Conservation (phyloP, 2,329 filamentous ascomycete genomes). For the Ascochyta pisi region DNA sequence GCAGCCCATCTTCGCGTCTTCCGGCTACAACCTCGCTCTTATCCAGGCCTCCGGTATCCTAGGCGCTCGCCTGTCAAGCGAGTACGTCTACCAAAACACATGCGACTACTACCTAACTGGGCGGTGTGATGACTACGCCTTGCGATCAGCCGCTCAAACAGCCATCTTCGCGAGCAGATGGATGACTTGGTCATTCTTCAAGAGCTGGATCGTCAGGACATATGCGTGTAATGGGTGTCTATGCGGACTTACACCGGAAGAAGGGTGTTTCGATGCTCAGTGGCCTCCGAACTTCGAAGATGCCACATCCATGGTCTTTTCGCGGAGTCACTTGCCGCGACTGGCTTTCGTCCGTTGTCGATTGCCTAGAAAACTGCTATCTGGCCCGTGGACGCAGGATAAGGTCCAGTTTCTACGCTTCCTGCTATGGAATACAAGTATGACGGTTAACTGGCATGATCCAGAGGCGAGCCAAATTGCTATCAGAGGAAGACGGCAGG, state of each 20-base stretch:
- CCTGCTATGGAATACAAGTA: conserved; percentile 39
- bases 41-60: conserved; percentile 50
- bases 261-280: conserved; percentile 38
- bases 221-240: conserved; percentile 36
- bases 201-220: conserved; percentile 26
- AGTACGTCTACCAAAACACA: conserved; percentile 31
- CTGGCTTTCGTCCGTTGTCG: conserved; percentile 40
- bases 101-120: conserved; percentile 36
- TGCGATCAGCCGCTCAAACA: conserved; percentile 31
- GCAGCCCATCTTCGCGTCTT: conserved; percentile 60
- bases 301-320: conserved; percentile 38
- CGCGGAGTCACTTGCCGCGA: conserved; percentile 34
- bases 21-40: conserved; percentile 52
- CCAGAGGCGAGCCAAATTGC: conserved; percentile 14
- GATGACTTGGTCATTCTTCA: conserved; percentile 47
- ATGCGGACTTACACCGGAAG: conserved; percentile 29
- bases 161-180: conserved; percentile 37
- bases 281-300: conserved; percentile 43
- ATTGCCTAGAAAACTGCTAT: conserved; percentile 38
- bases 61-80: conserved; percentile 38
- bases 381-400: conserved; percentile 34
- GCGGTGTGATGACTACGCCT: conserved; percentile 13
- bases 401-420: conserved; percentile 43
- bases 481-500: conserved; percentile 30
- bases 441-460: conserved; percentile 43